Conservation (phyloP, 768 basidiomycete genomes). For the Boletus eberwhitei region DNA sequence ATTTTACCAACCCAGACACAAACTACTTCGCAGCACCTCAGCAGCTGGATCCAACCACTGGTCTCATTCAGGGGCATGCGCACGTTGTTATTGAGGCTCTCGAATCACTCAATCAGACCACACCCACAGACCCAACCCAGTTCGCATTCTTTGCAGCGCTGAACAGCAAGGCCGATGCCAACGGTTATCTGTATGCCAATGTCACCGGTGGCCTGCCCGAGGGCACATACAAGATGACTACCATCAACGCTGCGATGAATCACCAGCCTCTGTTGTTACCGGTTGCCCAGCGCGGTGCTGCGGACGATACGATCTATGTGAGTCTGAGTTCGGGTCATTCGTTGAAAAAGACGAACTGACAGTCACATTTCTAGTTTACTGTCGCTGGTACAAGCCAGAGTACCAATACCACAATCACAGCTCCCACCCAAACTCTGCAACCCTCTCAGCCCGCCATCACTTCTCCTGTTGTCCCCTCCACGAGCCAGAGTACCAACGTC, state of each 20-base stretch:
- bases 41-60: constrained; percentile 40
- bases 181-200: constrained; percentile 44
- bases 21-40: constrained; percentile 60
- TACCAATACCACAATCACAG: constrained; percentile 4
- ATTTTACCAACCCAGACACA: constrained; percentile 51
- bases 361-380: constrained; percentile 21
- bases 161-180: constrained; percentile 40
- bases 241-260: constrained; percentile 46
- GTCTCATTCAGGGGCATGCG: constrained; percentile 56
- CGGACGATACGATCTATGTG: constrained; percentile 43
- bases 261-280: constrained; percentile 39
- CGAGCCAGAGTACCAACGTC: constrained; percentile 3
- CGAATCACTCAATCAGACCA: constrained; percentile 44
- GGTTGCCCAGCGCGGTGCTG: constrained; percentile 38
- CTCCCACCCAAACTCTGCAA: too few species aligned
- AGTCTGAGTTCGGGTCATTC: constrained; percentile 8
- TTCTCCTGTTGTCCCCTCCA: too few species aligned
- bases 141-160: constrained; percentile 62
- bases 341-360: constrained; percentile 3
- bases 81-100: constrained; percentile 62
- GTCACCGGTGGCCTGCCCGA: constrained; percentile 53
- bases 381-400: constrained; percentile 13
- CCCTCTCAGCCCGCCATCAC: too few species aligned
- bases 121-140: constrained; percentile 43
- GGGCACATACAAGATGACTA: constrained; percentile 47